Conservation (phyloP, 2,329 filamentous ascomycete genomes). For the Elsinoe australis region DNA sequence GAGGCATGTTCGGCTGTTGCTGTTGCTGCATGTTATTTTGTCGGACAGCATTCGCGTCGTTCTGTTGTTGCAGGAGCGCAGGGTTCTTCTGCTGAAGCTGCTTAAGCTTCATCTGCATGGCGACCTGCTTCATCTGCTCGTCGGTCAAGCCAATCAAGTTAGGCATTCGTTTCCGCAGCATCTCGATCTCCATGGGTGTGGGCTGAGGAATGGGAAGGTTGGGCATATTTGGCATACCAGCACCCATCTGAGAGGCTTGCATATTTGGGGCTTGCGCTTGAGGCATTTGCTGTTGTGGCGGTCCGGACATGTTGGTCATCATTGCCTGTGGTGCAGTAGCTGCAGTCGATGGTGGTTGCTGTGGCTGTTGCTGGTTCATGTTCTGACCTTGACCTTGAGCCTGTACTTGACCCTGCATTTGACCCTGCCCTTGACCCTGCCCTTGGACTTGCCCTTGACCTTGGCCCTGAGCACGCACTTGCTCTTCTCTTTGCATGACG, state of each 20-base stretch:
- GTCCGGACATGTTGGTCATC: slow-evolving; percentile 12
- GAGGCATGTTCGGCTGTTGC: slow-evolving; percentile 24
- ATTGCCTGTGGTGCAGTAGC: slow-evolving; percentile 12
- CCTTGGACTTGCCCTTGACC: no score
- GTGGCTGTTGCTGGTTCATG: slow-evolving; percentile 2
- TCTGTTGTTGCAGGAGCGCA: slow-evolving; percentile 33
- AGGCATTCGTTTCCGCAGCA: slow-evolving; percentile 29
- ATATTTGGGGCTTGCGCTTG: slow-evolving; percentile 20
- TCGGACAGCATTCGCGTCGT: slow-evolving; percentile 19
- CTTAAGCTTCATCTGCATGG: slow-evolving; percentile 23
- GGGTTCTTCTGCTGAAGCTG: slow-evolving; percentile 20
- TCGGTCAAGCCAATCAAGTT: slow-evolving; percentile 31
- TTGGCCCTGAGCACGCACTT: slow-evolving; percentile 16
- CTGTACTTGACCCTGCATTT: slow-evolving; percentile 19
- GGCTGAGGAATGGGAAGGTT: slow-evolving; percentile 25
- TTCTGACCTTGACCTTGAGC: slow-evolving; percentile 21
- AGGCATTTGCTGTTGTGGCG: slow-evolving; percentile 12
- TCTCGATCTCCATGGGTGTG: slow-evolving; percentile 36
- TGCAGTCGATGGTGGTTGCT: slow-evolving; percentile 10
- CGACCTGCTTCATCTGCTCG: slow-evolving; percentile 36
- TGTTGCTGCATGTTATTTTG: slow-evolving; percentile 21
- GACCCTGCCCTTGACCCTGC: neutral
- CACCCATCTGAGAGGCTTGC: slow-evolving; percentile 18
- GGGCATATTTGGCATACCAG: slow-evolving; percentile 16
- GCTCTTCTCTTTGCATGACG: slow-evolving; percentile 16